These are phyloP conservation scores for Exophiala sideris DNA, from an alignment of 2,329 filamentous ascomycete species.

Conservation along the genomic window DNA sequence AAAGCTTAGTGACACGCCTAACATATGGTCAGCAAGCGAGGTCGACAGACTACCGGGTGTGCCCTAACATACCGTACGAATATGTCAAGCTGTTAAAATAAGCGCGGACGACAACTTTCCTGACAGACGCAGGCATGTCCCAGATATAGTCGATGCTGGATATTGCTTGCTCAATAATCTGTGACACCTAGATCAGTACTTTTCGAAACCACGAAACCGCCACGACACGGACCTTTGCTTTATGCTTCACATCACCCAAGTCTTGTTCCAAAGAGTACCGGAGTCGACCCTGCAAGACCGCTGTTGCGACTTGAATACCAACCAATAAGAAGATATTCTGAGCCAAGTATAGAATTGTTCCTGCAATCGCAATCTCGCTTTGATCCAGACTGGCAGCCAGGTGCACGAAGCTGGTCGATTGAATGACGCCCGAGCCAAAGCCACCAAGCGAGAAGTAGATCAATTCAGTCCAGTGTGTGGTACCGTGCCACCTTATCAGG, in stretches of 20 bases:
- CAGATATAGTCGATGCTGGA: conserved; percentile 4
- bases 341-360: conserved; percentile 45
- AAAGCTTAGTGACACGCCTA: not conserved
- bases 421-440: conserved; percentile 49
- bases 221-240: not conserved
- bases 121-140: not conserved
- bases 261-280: not conserved
- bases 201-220: not conserved
- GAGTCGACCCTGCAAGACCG: conserved; percentile 4
- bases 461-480: conserved; percentile 55
- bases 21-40: not conserved
- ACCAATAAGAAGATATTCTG: conserved; percentile 11
- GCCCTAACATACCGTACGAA: not conserved
- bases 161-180: conserved; percentile 7
- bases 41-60: not conserved
- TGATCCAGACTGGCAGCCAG: conserved; percentile 47
- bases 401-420: conserved; percentile 48
- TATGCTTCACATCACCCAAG: not conserved
- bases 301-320: conserved; percentile 8
- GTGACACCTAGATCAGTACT: not conserved
- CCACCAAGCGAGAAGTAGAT: conserved; percentile 59
- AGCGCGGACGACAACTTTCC: not conserved
- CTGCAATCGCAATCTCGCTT: conserved; percentile 49
- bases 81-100: conserved; percentile 6
- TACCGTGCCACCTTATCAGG: conserved; percentile 56